Base-by-base conservation (phyloP, 2,329 filamentous ascomycete species). In the Raffaelea deltoideospora region DNA sequence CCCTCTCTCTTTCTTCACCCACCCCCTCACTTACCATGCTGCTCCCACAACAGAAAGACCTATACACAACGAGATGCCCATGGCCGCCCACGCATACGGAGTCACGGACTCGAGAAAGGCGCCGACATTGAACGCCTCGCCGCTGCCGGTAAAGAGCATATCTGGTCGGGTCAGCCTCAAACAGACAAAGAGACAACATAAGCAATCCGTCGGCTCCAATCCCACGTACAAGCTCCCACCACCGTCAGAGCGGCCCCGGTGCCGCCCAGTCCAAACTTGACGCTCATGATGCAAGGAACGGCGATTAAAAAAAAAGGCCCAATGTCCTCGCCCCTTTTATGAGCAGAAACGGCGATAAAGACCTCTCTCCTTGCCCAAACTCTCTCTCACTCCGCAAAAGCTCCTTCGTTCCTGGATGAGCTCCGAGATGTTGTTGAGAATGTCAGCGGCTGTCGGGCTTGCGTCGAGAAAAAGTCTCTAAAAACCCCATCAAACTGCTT, bases 131-230 rank as follows among this genome's bases (percentile, higher is more conserved):
- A 98, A 98, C 41, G 79, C 69, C 69, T 98, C 88, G 55, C 92
- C 90, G 58, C 83, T 86, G 54, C 85, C 86, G 53, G 90, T 92
- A 57, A 98, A 95, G 57, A 98, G 84, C 85, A 98, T 92, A 63
- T 98, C 90, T 98, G 28, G 8, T 15, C 1, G 22, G n/a, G 23
- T 20, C 33, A 35, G 2, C 15, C 17, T 35, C 21, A 35, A 27
- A 27, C 11, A 27, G n/a, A 13, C 26, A 24, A 8, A 13, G 23
- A 13, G 13, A 13, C 23, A 27, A 27, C 23, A 26, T 26, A 13
- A 8, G 23, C 13, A 8, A 26, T 8, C 23, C 23, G 30, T 15
- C n/a, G 11, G 7, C 15, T 18, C 7, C 7, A 30, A 13, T 7
- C n/a, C 13, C 15, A 64, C 83, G 59, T 72, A 92, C 84, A 90